Evolutionary conservation across 2,329 filamentous ascomycete species (phyloP).

Genomic region (Colletotrichum limetticola): DNA sequence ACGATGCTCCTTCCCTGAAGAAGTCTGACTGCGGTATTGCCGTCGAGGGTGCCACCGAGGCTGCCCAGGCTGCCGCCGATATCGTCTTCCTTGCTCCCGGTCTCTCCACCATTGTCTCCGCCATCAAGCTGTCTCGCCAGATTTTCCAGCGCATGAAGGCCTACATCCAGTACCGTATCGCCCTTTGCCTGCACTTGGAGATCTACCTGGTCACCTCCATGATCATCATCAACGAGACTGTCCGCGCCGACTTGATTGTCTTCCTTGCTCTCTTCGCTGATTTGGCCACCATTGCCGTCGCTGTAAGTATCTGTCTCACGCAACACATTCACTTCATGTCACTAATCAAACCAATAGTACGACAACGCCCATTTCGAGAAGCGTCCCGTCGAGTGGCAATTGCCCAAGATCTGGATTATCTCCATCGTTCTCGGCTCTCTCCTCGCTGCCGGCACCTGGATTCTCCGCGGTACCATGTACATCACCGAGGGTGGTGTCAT

Average conservation of each 20-base stretch:
- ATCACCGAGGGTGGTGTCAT: conserved; percentile 77
- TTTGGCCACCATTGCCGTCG: conserved; percentile 81
- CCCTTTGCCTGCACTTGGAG: conserved; percentile 78
- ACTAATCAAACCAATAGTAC: conserved; percentile 53
- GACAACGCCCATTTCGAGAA: conserved; percentile 82
- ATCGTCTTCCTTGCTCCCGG: conserved; percentile 81
- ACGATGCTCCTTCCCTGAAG: conserved; percentile 79
- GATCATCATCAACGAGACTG: conserved; percentile 83
- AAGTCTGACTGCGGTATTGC: conserved; percentile 81
- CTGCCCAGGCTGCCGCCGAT: conserved; percentile 77
- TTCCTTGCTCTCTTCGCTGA: conserved; percentile 85
- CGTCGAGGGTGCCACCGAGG: conserved; percentile 77
- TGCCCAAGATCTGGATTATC: conserved; percentile 86
- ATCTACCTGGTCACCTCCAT: conserved; percentile 82
- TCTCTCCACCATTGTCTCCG: conserved; percentile 76
- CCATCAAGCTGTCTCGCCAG: conserved; percentile 79
- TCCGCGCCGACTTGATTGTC: conserved; percentile 78
- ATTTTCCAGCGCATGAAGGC: conserved; percentile 85
- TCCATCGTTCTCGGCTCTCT: conserved; percentile 74
- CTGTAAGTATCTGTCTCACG: conserved; percentile 42
- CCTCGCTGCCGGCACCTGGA: conserved; percentile 77
- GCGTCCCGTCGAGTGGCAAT: conserved; percentile 82
- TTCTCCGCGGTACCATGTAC: conserved; percentile 77
- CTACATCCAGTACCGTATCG: conserved; percentile 82
- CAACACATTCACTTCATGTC: fast-evolving